phyloP scores from a whole-genome alignment of 139 green algal genomes.

The Asterochloris sp. region DNA sequence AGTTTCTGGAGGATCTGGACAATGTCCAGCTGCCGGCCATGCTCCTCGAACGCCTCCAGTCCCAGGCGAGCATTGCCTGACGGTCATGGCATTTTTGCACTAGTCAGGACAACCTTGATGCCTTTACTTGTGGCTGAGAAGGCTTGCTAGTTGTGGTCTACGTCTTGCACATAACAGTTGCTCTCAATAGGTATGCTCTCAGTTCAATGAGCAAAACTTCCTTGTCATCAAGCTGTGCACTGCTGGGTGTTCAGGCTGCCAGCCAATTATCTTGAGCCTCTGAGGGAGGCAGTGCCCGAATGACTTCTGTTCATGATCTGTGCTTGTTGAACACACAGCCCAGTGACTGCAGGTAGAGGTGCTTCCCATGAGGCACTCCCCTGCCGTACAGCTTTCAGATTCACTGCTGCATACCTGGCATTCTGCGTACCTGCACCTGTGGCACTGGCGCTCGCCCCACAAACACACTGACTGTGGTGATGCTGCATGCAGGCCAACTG shows the following conservation, averaged over 20 bases:
- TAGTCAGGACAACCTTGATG: background rate
- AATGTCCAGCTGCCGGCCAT: constrained; percentile 1
- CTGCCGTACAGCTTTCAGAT: background rate
- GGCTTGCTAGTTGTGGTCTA: background rate
- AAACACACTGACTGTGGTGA: background rate
- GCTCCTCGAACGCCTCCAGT: constrained; percentile 29
- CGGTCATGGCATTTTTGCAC: background rate
- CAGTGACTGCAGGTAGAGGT: background rate
- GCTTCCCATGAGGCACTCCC: background rate
- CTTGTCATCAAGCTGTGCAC: background rate
- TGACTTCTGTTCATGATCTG: background rate
- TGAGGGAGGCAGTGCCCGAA: too few relatives aligned
- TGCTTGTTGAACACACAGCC: background rate
- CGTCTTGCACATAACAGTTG: background rate
- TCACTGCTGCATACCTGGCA: background rate
- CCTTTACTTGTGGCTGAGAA: background rate
- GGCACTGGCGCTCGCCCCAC: background rate
- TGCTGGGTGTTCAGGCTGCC: background rate
- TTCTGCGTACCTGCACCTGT: background rate
- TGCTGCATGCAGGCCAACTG: constrained; percentile 25
- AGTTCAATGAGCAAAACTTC: background rate
- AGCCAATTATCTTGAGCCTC: background rate
- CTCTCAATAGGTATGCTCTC: background rate
- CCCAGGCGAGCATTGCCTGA: constrained; percentile 5
- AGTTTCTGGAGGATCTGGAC: constrained; percentile 36